Evolutionary conservation across 2,329 filamentous ascomycete species (phyloP).

Genomic region (Penicillium nordicum): DNA sequence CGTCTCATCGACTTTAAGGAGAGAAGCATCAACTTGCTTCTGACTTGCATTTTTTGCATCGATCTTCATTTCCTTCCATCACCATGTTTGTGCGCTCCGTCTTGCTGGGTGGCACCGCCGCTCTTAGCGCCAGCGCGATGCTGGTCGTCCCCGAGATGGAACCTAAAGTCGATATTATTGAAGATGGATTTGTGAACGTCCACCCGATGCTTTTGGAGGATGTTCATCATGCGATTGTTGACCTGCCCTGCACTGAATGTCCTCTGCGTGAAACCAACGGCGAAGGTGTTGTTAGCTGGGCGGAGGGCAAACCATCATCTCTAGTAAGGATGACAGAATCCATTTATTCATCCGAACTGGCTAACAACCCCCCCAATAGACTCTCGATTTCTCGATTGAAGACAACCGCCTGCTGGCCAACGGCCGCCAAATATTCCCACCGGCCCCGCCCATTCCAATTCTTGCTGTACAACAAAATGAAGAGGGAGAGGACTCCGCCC

Average conservation of each 20-base stretch:
- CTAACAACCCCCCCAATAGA: constrained; percentile 20
- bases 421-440: constrained; percentile 40
- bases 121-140: constrained; percentile 37
- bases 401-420: constrained; percentile 37
- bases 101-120: constrained; percentile 31
- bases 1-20: background rate
- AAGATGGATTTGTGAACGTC: constrained; percentile 24
- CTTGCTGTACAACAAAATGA: constrained; percentile 34
- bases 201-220: constrained; percentile 27
- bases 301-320: constrained; percentile 35
- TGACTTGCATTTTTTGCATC: background rate
- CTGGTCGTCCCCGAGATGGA: constrained; percentile 38
- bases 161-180: constrained; percentile 13
- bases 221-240: constrained; percentile 28
- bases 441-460: constrained; percentile 30
- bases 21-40: background rate
- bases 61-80: background rate
- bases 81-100: constrained; percentile 39
- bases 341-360: background rate
- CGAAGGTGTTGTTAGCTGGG: constrained; percentile 32
- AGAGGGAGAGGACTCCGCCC: constrained; percentile 37
- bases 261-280: constrained; percentile 34
- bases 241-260: constrained; percentile 39
- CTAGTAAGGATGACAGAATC: constrained; percentile 30
- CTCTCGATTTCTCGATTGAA: constrained; percentile 37